Conservation (phyloP, 257 asterid genomes). For the Nicotiana sylvestris region DNA sequence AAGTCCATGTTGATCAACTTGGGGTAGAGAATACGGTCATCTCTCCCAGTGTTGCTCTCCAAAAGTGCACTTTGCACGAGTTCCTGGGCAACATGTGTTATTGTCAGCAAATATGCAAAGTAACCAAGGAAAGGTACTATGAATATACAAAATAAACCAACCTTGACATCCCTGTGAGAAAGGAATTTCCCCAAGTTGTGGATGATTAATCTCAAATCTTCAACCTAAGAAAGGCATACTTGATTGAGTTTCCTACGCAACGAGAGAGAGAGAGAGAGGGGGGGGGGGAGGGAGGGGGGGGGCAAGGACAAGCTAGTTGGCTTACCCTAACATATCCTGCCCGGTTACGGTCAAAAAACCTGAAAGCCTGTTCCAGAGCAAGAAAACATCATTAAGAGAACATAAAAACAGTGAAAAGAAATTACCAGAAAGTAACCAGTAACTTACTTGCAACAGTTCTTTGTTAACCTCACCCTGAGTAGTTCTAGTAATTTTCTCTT, state of each 20-base stretch:
- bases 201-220: constrained; percentile 77
- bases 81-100: constrained; percentile 36
- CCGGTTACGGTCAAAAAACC: constrained; percentile 92
- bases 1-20: constrained; percentile 58
- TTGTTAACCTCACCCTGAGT: constrained; percentile 41
- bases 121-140: not conserved
- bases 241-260: not conserved
- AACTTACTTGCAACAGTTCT: constrained; percentile 68
- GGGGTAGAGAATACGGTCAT: constrained; percentile 71
- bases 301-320: not conserved
- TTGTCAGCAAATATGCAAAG: not conserved
- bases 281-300: too few relatives aligned
- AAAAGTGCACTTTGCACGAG: constrained; percentile 83
- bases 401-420: not conserved
- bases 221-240: constrained; percentile 51
- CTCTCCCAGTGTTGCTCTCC: constrained; percentile 77
- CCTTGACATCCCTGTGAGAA: constrained; percentile 89
- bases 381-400: constrained; percentile 10
- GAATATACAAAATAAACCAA: constrained; percentile 17
- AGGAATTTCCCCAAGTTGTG: constrained; percentile 86
- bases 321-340: constrained; percentile 79
- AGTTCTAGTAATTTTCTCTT: constrained; percentile 34
- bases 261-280: not conserved
- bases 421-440: not conserved
- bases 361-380: constrained; percentile 68